These are phyloP conservation scores for Xylaria sp. DNA, from an alignment of 2,329 filamentous ascomycete species.

Conservation along the genomic window DNA sequence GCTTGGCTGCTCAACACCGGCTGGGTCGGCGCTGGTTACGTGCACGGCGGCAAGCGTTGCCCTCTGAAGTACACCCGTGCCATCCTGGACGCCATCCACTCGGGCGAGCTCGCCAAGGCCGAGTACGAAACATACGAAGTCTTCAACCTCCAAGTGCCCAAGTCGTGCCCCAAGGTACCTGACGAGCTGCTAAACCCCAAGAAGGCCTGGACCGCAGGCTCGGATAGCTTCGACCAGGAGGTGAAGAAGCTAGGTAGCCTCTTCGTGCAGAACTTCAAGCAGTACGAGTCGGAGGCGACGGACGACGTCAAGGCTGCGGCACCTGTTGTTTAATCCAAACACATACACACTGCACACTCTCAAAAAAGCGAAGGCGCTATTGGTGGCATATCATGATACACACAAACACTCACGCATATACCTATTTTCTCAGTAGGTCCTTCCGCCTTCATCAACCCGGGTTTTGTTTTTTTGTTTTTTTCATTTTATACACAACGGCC, in stretches of 20 bases:
- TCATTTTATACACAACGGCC: slow-evolving; percentile 9
- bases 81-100: slow-evolving; percentile 98
- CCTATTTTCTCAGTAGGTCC: slow-evolving; percentile 43
- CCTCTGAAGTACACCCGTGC: slow-evolving; percentile 98
- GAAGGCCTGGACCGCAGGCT: slow-evolving; percentile 87
- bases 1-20: slow-evolving; percentile 92
- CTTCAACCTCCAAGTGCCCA: slow-evolving; percentile 98
- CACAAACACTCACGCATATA: slow-evolving; percentile 20
- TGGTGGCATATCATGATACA: slow-evolving; percentile 34
- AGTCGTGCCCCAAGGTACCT: slow-evolving; percentile 87
- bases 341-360: not conserved
- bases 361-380: slow-evolving; percentile 34
- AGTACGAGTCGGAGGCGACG: slow-evolving; percentile 88
- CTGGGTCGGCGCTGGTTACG: slow-evolving; percentile 80
- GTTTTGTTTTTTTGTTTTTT: slow-evolving; percentile 9
- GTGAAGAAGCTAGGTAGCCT: slow-evolving; percentile 89
- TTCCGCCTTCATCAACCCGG: slow-evolving; percentile 27
- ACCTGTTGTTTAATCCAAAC: slow-evolving; percentile 54
- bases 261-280: slow-evolving; percentile 98
- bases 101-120: slow-evolving; percentile 89
- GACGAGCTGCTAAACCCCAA: slow-evolving; percentile 93
- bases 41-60: slow-evolving; percentile 95
- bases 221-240: slow-evolving; percentile 84
- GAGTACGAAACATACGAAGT: slow-evolving; percentile 96
- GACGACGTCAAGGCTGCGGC: slow-evolving; percentile 79